A percentile compares a stretch with the other conserved stretches of the same genome.
phyloP scores from a whole-genome alignment of 768 basidiomycete species.

The Termitomyces sp. region DNA sequence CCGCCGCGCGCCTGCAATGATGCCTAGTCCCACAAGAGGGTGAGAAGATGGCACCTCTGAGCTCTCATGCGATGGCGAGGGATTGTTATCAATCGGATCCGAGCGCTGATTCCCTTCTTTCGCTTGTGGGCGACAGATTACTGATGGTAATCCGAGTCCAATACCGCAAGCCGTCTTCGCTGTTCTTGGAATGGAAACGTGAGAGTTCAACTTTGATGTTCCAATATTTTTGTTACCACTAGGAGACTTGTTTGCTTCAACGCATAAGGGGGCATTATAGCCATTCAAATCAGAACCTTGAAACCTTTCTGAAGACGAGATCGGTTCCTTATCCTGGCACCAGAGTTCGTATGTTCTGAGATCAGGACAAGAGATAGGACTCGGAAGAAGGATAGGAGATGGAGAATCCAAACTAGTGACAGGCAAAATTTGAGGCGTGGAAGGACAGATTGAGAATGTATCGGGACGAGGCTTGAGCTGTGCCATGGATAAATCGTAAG shows the following conservation, averaged over 20 bases:
- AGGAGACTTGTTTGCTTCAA: background rate
- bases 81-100: background rate
- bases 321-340: background rate
- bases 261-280: background rate
- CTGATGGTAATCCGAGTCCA: slow-evolving; percentile 11
- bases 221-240: background rate
- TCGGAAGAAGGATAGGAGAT: slow-evolving; percentile 12
- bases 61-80: background rate
- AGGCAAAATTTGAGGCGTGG: slow-evolving; percentile 6
- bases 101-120: background rate
- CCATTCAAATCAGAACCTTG: background rate
- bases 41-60: background rate
- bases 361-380: background rate
- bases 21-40: background rate
- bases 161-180: slow-evolving; percentile 10
- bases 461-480: background rate
- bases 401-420: slow-evolving; percentile 3
- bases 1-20: background rate
- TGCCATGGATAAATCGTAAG: background rate
- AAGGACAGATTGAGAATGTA: background rate
- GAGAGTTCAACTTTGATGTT: background rate
- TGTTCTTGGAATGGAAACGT: background rate
- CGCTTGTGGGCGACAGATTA: background rate
- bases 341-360: background rate
- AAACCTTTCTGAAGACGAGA: background rate